Evolutionary conservation across 1,139 yeast genomes (phyloP).

Genomic region (Saccharomycopsis hybrid): DNA sequence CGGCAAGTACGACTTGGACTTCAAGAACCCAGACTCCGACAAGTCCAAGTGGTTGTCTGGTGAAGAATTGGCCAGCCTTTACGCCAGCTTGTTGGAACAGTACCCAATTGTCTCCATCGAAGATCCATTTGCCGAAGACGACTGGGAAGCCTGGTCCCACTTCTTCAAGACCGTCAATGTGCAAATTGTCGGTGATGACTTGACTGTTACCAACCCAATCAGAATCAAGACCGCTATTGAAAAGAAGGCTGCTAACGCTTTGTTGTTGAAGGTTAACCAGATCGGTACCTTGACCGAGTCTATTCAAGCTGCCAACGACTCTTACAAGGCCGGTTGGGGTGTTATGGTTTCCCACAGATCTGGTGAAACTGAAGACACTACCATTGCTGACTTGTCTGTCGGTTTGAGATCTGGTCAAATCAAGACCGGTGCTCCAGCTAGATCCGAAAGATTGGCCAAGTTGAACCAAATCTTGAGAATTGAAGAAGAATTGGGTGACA

Average conservation of each 20-base stretch:
- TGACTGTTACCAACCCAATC: slow-evolving; percentile 78
- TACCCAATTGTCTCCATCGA: slow-evolving; percentile 84
- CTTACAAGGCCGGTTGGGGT: slow-evolving; percentile 78
- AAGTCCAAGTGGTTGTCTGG: slow-evolving; percentile 68
- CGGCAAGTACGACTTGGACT: slow-evolving; percentile 77
- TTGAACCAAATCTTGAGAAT: slow-evolving; percentile 72
- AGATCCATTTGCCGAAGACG: slow-evolving; percentile 88
- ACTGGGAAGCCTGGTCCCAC: slow-evolving; percentile 80
- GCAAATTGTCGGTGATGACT: slow-evolving; percentile 80
- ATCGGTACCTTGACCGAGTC: slow-evolving; percentile 75
- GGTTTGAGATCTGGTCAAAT: slow-evolving; percentile 84
- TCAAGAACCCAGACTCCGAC: slow-evolving; percentile 79
- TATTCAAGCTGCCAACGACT: slow-evolving; percentile 70
- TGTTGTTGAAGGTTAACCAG: slow-evolving; percentile 77
- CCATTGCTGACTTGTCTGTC: slow-evolving; percentile 78
- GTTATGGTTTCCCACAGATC: slow-evolving; percentile 86
- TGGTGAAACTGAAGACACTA: slow-evolving; percentile 86
- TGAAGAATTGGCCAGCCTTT: slow-evolving; percentile 62
- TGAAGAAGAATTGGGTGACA: slow-evolving; percentile 80
- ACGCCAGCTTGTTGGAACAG: slow-evolving; percentile 55
- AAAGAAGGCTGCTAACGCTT: slow-evolving; percentile 73
- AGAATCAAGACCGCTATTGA: slow-evolving; percentile 79
- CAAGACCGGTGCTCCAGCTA: slow-evolving; percentile 89
- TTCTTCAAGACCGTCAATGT: slow-evolving; percentile 52
- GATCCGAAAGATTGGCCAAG: slow-evolving; percentile 88